Conservation (phyloP, 305 asterid genomes). For the Fraxinus albicans region DNA sequence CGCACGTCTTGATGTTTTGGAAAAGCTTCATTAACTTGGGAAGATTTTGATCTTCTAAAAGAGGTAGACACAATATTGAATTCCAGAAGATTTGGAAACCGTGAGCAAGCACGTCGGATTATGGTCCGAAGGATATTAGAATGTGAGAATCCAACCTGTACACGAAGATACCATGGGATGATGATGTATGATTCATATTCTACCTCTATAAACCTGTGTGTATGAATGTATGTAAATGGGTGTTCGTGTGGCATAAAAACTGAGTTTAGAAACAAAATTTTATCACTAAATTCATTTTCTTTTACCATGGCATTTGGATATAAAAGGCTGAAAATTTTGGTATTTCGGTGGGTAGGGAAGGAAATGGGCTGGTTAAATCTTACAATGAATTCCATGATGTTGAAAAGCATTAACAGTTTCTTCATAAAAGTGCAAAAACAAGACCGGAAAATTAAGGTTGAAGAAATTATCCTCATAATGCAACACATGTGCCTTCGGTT, state of each 20-base stretch:
- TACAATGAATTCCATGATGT: not conserved
- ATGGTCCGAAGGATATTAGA: slow-evolving; percentile 81
- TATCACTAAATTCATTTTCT: not conserved
- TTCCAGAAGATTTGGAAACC: slow-evolving; percentile 60
- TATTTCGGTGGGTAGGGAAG: too few species aligned
- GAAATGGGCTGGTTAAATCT: not conserved
- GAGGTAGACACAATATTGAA: slow-evolving; percentile 45
- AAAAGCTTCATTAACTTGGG: slow-evolving; percentile 31
- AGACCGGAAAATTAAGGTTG: not conserved
- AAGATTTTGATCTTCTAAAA: slow-evolving; percentile 34
- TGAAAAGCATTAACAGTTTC: not conserved
- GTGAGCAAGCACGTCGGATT: slow-evolving; percentile 76
- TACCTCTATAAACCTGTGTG: not conserved
- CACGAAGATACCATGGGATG: slow-evolving; percentile 14
- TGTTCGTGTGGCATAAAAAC: not conserved
- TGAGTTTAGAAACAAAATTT: not conserved
- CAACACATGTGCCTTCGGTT: not conserved
- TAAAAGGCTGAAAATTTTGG: not conserved
- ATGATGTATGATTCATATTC: slow-evolving; percentile 11
- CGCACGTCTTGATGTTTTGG: slow-evolving; percentile 27
- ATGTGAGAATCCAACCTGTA: slow-evolving; percentile 92
- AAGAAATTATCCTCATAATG: not conserved
- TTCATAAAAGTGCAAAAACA: not conserved
- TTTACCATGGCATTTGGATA: not conserved
- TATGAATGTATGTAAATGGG: not conserved